Evolutionary conservation across 768 basidiomycete genomes (phyloP).

Genomic region (Boletus patriciae): DNA sequence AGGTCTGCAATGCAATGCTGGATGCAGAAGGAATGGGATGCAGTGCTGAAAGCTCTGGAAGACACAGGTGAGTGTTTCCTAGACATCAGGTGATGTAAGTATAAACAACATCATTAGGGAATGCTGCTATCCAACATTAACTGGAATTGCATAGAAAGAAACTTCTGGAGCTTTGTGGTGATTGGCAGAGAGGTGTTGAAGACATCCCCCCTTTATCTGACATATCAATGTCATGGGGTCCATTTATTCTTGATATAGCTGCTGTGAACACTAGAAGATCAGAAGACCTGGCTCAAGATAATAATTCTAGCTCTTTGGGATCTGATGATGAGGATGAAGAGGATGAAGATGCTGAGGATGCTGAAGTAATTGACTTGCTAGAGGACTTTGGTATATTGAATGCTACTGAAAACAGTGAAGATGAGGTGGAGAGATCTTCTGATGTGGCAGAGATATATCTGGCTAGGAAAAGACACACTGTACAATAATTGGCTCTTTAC

Average conservation of each 20-base stretch:
- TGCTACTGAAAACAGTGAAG: too few species aligned
- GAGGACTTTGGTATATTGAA: too few species aligned
- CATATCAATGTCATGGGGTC: background rate
- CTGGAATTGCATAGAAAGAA: background rate
- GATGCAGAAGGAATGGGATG: background rate
- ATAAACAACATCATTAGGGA: background rate
- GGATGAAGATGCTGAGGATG: too few species aligned
- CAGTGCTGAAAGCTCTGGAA: background rate
- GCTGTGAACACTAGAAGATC: background rate
- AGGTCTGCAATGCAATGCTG: background rate
- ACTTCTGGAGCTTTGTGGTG: background rate
- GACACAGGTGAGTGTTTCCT: background rate
- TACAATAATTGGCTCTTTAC: background rate
- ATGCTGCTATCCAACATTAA: background rate
- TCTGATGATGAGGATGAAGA: too few species aligned
- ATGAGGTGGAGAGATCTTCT: background rate
- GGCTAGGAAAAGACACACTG: background rate
- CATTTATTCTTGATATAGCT: background rate
- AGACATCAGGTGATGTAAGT: background rate
- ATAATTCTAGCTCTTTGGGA: too few species aligned
- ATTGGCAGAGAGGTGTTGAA: background rate
- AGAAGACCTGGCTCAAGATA: background rate
- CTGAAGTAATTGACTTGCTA: too few species aligned
- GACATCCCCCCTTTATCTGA: background rate
- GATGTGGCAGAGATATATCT: background rate